Conservation (phyloP, 805 yeast species). For the Cyberlindnera misumaiensis region DNA sequence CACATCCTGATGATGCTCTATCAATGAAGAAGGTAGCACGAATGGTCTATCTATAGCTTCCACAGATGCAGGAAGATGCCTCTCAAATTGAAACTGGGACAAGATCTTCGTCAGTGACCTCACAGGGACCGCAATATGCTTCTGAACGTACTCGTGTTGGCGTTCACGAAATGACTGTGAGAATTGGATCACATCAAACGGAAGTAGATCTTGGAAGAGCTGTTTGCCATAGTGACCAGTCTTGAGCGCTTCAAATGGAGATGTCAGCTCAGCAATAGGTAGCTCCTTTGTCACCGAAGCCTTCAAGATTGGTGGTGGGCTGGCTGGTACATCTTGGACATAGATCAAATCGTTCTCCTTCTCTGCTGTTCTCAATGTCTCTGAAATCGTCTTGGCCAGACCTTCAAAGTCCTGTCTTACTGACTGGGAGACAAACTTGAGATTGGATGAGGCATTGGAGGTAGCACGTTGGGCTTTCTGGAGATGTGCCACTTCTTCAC, state of each 20-base stretch:
- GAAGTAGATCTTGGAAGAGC: slow-evolving; percentile 58
- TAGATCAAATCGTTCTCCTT: slow-evolving; percentile 80
- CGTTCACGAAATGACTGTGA: slow-evolving; percentile 66
- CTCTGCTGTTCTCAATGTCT: slow-evolving; percentile 48
- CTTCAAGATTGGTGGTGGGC: slow-evolving; percentile 36
- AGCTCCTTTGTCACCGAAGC: slow-evolving; percentile 52
- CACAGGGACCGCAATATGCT: slow-evolving; percentile 42
- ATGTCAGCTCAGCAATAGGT: slow-evolving; percentile 30
- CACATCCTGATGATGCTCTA: slow-evolving; percentile 50
- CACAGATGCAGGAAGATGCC: slow-evolving; percentile 54
- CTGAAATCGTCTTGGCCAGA: slow-evolving; percentile 37
- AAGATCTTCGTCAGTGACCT: slow-evolving; percentile 39
- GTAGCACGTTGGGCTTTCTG: slow-evolving; percentile 35
- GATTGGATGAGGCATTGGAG: slow-evolving; percentile 29
- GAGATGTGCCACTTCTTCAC: slow-evolving; percentile 63
- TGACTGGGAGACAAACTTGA: slow-evolving; percentile 34
- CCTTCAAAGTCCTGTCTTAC: slow-evolving; percentile 49
- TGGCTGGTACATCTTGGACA: slow-evolving; percentile 54
- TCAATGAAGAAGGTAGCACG: slow-evolving; percentile 49
- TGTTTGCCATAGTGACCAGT: slow-evolving; percentile 21
- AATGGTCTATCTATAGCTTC: slow-evolving; percentile 52
- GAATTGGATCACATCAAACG: slow-evolving; percentile 57
- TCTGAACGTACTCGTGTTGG: slow-evolving; percentile 43
- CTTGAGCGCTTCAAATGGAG: slow-evolving; percentile 23
- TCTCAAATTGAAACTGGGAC: slow-evolving; percentile 36